phyloP scores from a whole-genome alignment of 2,329 filamentous ascomycete genomes.

The Neofusicoccum sp. region DNA sequence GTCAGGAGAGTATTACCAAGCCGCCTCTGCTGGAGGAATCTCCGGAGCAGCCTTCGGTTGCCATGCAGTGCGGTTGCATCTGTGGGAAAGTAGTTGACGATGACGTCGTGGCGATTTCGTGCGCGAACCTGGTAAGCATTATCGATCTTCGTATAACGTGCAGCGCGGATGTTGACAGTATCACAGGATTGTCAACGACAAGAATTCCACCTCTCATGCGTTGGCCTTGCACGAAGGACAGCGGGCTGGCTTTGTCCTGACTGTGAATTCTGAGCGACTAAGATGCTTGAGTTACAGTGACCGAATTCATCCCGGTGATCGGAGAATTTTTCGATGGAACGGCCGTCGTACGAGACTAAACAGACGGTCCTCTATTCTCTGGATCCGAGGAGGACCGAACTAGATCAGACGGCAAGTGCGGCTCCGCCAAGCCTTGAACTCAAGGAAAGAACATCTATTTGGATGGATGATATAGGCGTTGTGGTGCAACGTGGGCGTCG shows the following conservation, averaged over 20 bases:
- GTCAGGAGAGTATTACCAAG: neutral
- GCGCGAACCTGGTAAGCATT: slow-evolving; percentile 19
- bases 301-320: neutral
- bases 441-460: neutral
- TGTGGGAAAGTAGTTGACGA: slow-evolving; percentile 18
- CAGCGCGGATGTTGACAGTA: neutral
- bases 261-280: neutral
- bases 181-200: slow-evolving; percentile 16
- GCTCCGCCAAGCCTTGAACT: neutral
- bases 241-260: slow-evolving; percentile 15
- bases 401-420: neutral
- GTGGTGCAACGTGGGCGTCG: neutral
- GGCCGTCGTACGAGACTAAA: neutral
- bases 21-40: neutral
- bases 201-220: slow-evolving; percentile 19
- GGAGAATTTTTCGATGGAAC: neutral
- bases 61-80: slow-evolving; percentile 13
- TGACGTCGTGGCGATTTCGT: slow-evolving; percentile 14
- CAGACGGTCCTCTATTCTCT: neutral
- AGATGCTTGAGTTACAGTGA: too few species aligned
- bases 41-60: neutral
- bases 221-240: neutral
- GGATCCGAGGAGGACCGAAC: neutral
- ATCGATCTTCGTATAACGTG: neutral
- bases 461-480: neutral